Base-by-base conservation (phyloP, 2,329 filamentous ascomycete species). In the Annulohypoxylon truncatum region DNA sequence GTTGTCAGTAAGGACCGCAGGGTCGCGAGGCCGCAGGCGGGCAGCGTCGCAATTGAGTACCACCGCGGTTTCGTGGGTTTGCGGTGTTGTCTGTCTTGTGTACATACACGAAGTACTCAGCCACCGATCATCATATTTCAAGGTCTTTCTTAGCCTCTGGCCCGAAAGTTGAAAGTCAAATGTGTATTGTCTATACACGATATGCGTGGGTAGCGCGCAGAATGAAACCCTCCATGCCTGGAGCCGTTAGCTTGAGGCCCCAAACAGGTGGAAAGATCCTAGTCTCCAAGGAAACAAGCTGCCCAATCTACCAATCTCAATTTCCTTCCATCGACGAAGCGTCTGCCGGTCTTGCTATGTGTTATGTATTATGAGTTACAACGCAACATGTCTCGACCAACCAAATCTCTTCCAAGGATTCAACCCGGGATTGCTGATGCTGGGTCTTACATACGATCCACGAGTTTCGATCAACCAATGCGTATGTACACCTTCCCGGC, bases 221-320 rank as follows among this genome's bases (percentile, higher is more conserved):
- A 72, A 70, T 73, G 70, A 73, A 72, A 73, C 71, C 69, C 66
- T 71, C 70, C 64, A 63, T 69, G 68, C 66, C 57, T 67, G 64
- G 65, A 62, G 62, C 68, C 68, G 68, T 69, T 71, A 67, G 63
- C 52, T 59, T 50, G 60, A 62, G 63, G 50, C 59, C 53, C 60
- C 66, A 68, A 52, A 38, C 53, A 62, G 61, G 47, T 66, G 59
- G 58, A 51, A 65, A 57, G 61, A 67, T 66, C 67, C 68, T 54
- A 48, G 68, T 60, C 60, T 62, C 24, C 24, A n/a, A 62, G 40
- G 57, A 64, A 58, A 62, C 64, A 68, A 60, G 52, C 28, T 63
- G 54, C 44, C 51, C 64, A 42, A 42, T 42, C 38, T 42, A 10
- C 29, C 29, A 31, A 35, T 35, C 31, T 35, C 59, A 67, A 67